Percentiles rank a stretch among this genome's conserved stretches.
Evolutionary conservation across 345 rosid species (phyloP).

Genomic region (Citrus sinensis): DVS_A1.0 CM039166.1:20665001-20665500

Average conservation of each 20-base stretch:
- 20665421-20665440: slow-evolving; percentile 38
- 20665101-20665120: slow-evolving; percentile 47
- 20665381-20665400: slow-evolving; percentile 52
- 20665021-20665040: not conserved
- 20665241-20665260: slow-evolving; percentile 36
- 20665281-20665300: slow-evolving; percentile 43
- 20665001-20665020: not conserved
- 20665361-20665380: slow-evolving; percentile 40
- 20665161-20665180: slow-evolving; percentile 41
- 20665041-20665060: not conserved
- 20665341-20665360: slow-evolving; percentile 32
- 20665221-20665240: slow-evolving; percentile 41
- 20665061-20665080: not conserved
- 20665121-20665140: slow-evolving; percentile 43
- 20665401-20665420: slow-evolving; percentile 61
- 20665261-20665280: slow-evolving; percentile 67
- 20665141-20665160: slow-evolving; percentile 40
- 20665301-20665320: slow-evolving; percentile 35
- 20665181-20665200: slow-evolving; percentile 42
- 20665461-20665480: not conserved
- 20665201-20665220: slow-evolving; percentile 35
- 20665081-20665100: slow-evolving; percentile 47
- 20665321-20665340: slow-evolving; percentile 17
- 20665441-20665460: slow-evolving; percentile 2
- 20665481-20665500: not conserved